These are phyloP conservation scores for Nitzschia palea DNA, from an alignment of 108 stramenopile genomes.

Conservation along the genomic window DNA sequence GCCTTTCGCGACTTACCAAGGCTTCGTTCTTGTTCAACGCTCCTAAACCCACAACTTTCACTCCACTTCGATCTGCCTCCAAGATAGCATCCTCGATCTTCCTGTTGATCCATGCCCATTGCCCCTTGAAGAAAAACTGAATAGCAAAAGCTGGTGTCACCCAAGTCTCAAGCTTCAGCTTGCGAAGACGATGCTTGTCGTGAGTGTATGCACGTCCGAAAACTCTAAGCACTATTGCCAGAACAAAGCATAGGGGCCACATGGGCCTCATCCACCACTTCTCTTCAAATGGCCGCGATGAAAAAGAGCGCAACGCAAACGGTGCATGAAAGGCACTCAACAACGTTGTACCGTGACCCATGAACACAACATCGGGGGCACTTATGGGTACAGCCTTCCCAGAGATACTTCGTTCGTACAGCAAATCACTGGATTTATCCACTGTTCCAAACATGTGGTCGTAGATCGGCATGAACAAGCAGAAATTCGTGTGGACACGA, in stretches of 20 bases:
- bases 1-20: conserved; percentile 17
- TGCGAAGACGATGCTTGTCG: conserved; percentile 18
- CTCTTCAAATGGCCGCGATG: conserved; percentile 22
- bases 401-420: conserved; percentile 19
- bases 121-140: conserved; percentile 23
- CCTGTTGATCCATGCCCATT: conserved; percentile 26
- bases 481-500: conserved; percentile 19
- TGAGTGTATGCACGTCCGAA: conserved; percentile 9
- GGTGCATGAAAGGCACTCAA: conserved; percentile 19
- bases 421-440: conserved; percentile 14
- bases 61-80: conserved; percentile 10
- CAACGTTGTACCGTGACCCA: conserved; percentile 23
- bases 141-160: conserved; percentile 32
- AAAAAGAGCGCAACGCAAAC: conserved; percentile 23
- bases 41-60: conserved; percentile 22
- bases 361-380: conserved; percentile 24
- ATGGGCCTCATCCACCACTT: conserved; percentile 6
- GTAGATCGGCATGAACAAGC: conserved; percentile 32
- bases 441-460: conserved; percentile 34
- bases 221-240: conserved; percentile 6
- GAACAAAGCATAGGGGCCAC: conserved; percentile 15
- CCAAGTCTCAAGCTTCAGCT: conserved; percentile 20
- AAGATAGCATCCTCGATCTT: conserved; percentile 21
- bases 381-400: conserved; percentile 15
- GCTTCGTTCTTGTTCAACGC: conserved; percentile 30